Conservation (phyloP, 805 yeast genomes). For the Spencermartinsiella europaea region DNA sequence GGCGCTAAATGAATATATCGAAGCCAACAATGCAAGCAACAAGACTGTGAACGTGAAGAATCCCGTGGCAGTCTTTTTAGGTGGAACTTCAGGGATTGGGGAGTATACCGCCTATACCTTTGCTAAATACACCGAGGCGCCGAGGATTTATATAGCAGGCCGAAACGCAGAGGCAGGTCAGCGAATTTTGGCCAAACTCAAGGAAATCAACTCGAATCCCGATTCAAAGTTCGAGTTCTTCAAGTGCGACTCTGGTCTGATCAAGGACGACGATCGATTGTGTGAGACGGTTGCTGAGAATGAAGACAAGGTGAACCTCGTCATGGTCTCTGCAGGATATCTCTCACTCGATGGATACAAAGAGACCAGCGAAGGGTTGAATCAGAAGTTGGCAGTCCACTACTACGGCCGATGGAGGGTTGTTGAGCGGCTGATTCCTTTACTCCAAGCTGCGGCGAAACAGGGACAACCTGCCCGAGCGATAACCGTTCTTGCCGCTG, state of each 20-base stretch:
- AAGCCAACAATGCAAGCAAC: neutral
- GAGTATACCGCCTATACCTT: conserved; percentile 24
- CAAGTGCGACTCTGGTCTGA: conserved; percentile 19
- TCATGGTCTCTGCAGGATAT: conserved; percentile 19
- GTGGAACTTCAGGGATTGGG: conserved; percentile 29
- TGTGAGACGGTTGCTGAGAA: conserved; percentile 10
- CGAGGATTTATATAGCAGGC: conserved; percentile 26
- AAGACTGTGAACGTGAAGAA: neutral
- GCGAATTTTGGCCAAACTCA: conserved; percentile 18
- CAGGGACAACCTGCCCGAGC: conserved; percentile 23
- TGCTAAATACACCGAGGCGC: conserved; percentile 22
- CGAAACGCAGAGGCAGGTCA: conserved; percentile 24
- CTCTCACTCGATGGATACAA: conserved; percentile 33
- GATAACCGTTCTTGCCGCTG: conserved; percentile 25
- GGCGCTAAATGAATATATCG: no score
- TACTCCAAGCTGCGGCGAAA: conserved; percentile 19
- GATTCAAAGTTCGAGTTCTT: conserved; percentile 19
- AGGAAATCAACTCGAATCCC: conserved; percentile 16
- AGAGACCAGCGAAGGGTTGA: conserved; percentile 27
- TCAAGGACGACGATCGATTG: conserved; percentile 20
- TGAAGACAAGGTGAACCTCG: conserved; percentile 20
- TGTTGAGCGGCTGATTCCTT: conserved; percentile 20
- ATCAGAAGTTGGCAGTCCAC: conserved; percentile 24
- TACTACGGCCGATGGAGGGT: conserved; percentile 28
- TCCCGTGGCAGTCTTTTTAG: conserved; percentile 10